Percentiles rank a stretch among this genome's conserved stretches.
Evolutionary conservation across 1,139 yeast species (phyloP).

Genomic region (Geotrichum reessii): DNA sequence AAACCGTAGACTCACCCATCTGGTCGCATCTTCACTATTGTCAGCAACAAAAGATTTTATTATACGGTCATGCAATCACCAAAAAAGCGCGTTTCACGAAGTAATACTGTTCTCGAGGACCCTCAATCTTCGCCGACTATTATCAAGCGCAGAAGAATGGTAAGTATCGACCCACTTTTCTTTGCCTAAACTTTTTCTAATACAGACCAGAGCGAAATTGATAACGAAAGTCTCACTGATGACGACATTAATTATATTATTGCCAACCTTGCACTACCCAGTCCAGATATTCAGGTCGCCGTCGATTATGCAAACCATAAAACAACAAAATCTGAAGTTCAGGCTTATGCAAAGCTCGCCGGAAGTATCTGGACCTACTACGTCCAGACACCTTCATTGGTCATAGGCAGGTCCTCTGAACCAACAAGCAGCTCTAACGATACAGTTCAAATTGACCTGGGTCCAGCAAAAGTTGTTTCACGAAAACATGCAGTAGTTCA

Average conservation of each 20-base stretch:
- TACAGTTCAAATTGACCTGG: constrained; percentile 78
- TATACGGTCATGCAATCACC: not conserved
- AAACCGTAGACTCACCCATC: not conserved
- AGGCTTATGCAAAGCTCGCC: constrained; percentile 92
- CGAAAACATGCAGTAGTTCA: constrained; percentile 81
- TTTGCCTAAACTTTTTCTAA: not conserved
- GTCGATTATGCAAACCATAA: constrained; percentile 57
- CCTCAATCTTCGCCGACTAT: not conserved
- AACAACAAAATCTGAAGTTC: constrained; percentile 76
- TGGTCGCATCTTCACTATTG: not conserved
- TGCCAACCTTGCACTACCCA: constrained; percentile 43
- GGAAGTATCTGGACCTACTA: constrained; percentile 94
- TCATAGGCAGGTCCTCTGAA: constrained; percentile 82
- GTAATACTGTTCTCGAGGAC: not conserved
- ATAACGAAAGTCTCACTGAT: not conserved
- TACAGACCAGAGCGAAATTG: not conserved
- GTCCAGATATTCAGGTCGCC: constrained; percentile 42
- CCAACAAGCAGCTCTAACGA: constrained; percentile 34
- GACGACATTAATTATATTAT: constrained; percentile 31
- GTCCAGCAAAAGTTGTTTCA: constrained; percentile 93
- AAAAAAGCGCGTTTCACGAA: not conserved
- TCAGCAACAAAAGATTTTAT: not conserved
- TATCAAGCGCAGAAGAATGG: not conserved
- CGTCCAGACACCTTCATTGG: constrained; percentile 70
- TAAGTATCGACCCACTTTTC: not conserved